Evolutionary conservation across 2,329 filamentous ascomycete species (phyloP).

Genomic region (Clarireedia hainanense): DNA sequence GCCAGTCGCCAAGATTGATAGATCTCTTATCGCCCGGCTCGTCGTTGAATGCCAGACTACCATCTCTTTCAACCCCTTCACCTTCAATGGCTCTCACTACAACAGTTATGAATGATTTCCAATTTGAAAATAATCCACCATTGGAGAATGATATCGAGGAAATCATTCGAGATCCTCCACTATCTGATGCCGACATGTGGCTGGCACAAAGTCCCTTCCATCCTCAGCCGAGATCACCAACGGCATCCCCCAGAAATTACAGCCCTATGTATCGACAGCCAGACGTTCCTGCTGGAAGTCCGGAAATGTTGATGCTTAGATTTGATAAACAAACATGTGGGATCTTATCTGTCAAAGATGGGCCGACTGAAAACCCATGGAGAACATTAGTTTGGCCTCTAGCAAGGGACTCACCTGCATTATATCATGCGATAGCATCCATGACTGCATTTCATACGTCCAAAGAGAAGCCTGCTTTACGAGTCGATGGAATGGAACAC

Average conservation of each 20-base stretch:
- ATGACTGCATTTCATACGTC: slow-evolving; percentile 63
- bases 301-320: slow-evolving; percentile 53
- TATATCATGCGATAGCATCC: slow-evolving; percentile 61
- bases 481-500: slow-evolving; percentile 58
- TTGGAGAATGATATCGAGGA: slow-evolving; percentile 47
- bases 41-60: slow-evolving; percentile 34
- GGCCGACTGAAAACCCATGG: slow-evolving; percentile 63
- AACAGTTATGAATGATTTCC: slow-evolving; percentile 19
- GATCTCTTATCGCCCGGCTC: slow-evolving; percentile 41
- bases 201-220: slow-evolving; percentile 19
- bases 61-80: slow-evolving; percentile 7
- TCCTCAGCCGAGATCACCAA: slow-evolving; percentile 17
- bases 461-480: slow-evolving; percentile 46
- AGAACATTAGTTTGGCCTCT: slow-evolving; percentile 63
- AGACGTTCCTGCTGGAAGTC: slow-evolving; percentile 41
- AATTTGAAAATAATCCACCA: slow-evolving; percentile 20
- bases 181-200: slow-evolving; percentile 23
- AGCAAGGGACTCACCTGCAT: slow-evolving; percentile 52
- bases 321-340: slow-evolving; percentile 62
- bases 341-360: slow-evolving; percentile 64
- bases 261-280: slow-evolving; percentile 37
- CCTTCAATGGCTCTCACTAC: slow-evolving; percentile 18
- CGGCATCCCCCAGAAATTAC: slow-evolving; percentile 16
- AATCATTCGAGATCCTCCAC: slow-evolving; percentile 35
- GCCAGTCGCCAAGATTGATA: slow-evolving; percentile 39